phyloP scores from a whole-genome alignment of 257 asterid species.

The Penstemon eatonii region DNA sequence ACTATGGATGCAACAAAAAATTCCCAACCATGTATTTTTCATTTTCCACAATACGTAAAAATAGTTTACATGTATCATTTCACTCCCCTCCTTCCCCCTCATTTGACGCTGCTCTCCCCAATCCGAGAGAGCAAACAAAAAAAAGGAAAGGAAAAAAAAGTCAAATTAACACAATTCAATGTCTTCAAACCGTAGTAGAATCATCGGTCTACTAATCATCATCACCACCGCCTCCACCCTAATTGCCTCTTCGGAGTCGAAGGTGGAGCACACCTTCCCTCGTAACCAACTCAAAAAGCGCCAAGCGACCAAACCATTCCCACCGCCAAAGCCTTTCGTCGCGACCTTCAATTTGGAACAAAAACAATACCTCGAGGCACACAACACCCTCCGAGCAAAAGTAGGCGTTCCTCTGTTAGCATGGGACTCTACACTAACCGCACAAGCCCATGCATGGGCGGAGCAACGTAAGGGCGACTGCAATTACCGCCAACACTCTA shows the following conservation, averaged over 20 bases:
- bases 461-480: constrained; percentile 46
- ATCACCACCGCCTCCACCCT: constrained; percentile 22
- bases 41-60: too few relatives aligned
- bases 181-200: constrained; percentile 11
- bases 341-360: constrained; percentile 45
- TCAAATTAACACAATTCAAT: neutral
- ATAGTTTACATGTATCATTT: too few relatives aligned
- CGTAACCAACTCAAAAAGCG: constrained; percentile 23
- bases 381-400: constrained; percentile 45
- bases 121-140: constrained; percentile 14
- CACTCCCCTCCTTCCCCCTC: neutral
- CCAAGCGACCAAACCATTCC: neutral
- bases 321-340: neutral
- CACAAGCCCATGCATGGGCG: constrained; percentile 49
- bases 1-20: too few relatives aligned
- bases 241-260: constrained; percentile 24
- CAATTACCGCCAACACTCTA: constrained; percentile 56
- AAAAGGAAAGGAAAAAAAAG: neutral
- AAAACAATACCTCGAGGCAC: constrained; percentile 45
- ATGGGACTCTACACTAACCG: constrained; percentile 49
- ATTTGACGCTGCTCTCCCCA: constrained; percentile 26
- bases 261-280: constrained; percentile 29
- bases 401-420: constrained; percentile 41
- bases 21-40: too few relatives aligned
- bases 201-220: constrained; percentile 25